A percentile compares a stretch with the other conserved stretches of the same genome.
phyloP scores from a whole-genome alignment of 2,329 filamentous ascomycete species.

The Pseudocercospora macadamiae region DNA sequence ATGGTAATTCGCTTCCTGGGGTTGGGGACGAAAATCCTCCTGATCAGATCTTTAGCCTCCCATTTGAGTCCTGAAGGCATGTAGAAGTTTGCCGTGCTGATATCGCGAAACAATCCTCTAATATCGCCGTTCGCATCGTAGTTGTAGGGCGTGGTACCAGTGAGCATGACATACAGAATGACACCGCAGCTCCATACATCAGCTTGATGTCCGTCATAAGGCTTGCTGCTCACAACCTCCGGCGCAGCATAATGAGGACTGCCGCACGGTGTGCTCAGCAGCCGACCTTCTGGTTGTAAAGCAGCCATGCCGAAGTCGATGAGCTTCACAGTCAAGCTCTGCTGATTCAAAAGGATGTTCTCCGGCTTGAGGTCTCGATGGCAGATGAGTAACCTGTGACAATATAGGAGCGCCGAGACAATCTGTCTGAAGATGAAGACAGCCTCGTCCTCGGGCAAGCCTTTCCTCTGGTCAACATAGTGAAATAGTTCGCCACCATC shows the following conservation, averaged over 20 bases:
- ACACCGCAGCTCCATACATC: slow-evolving; percentile 96
- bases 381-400: slow-evolving; percentile 91
- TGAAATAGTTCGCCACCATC: slow-evolving; percentile 83
- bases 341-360: slow-evolving; percentile 83
- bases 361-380: slow-evolving; percentile 96
- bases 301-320: slow-evolving; percentile 99
- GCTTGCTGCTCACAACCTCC: slow-evolving; percentile 76
- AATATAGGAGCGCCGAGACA: slow-evolving; percentile 87
- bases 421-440: slow-evolving; percentile 91
- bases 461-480: slow-evolving; percentile 74
- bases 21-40: slow-evolving; percentile 75
- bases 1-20: slow-evolving; percentile 80
- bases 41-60: slow-evolving; percentile 77
- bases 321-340: slow-evolving; percentile 78
- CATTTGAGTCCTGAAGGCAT: slow-evolving; percentile 57
- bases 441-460: slow-evolving; percentile 77
- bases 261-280: slow-evolving; percentile 86
- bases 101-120: slow-evolving; percentile 63
- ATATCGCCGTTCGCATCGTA: slow-evolving; percentile 65
- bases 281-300: slow-evolving; percentile 76
- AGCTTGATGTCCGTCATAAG: slow-evolving; percentile 81
- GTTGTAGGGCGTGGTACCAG: slow-evolving; percentile 79
- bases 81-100: slow-evolving; percentile 53
- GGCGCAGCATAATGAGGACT: slow-evolving; percentile 97
- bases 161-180: slow-evolving; percentile 85